Evolutionary conservation across 2,329 filamentous ascomycete genomes (phyloP), one percentile per base, ranked within the genome.

Genomic region (Pseudogymnoascus sp.): DNA sequence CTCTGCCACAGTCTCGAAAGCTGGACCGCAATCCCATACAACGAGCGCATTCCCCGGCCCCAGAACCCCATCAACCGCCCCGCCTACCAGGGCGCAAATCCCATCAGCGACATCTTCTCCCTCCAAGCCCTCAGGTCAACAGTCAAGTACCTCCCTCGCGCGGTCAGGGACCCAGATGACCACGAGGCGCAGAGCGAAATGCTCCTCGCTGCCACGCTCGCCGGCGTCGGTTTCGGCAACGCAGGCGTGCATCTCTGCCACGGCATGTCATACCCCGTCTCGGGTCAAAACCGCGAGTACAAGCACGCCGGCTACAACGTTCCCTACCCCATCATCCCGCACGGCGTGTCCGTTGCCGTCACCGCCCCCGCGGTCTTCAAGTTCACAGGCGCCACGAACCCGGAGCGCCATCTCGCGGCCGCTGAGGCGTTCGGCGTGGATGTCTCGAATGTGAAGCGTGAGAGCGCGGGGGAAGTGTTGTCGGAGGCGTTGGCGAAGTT

Each of bases 241-340:
- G 95, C 95, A 1, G 94, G 95, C 58, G 94, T 99, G 2, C 94
- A 99, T 76, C 79, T 90, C 8, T 90, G 87, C 73, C 87, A 90
- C 71, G 87, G 93, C 72, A 97, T 99, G 93, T 95, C 90, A 22
- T 99, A 99, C 71, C 94, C 94, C 15, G 96, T 99, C 70, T 96
- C 91, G 0, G 90, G 91, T 30, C 92, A 97, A 72, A 99, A 99
- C 72, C 90, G 90, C 0, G 87, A 88, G 4, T 97, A 97, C 76
- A 86, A 85, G 69, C 94, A 99, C 72, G 74, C 81, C 0, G 94
- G 94, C n/a, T 99, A 99, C 74, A 78, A 87, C 1, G 85, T 96
- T 6, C 75, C 83, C 25, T 73, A 81, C 30, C 85, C 89, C 8
- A 88, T 99, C 68, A 97, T 99, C 70, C 94, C 94, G 0, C 94